Conservation (phyloP, 805 yeast genomes). For the Metschnikowia proteae region DNA sequence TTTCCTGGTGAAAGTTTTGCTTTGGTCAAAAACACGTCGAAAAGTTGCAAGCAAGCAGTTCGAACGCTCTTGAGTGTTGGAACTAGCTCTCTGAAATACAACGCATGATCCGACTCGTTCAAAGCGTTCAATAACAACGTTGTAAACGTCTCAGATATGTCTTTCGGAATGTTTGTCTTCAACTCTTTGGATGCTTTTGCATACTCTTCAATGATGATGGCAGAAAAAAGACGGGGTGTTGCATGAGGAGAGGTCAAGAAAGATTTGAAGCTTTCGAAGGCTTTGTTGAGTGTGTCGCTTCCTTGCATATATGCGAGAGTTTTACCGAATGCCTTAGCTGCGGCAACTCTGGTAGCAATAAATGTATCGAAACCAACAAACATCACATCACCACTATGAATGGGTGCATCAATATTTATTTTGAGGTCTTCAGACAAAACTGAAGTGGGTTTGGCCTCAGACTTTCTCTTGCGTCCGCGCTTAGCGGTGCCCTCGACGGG, state of each 20-base stretch:
- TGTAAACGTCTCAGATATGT: slow-evolving; percentile 21
- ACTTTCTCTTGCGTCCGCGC: slow-evolving; percentile 49
- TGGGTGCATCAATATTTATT: slow-evolving; percentile 90
- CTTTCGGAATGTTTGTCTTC: slow-evolving; percentile 15
- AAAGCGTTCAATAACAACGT: slow-evolving; percentile 34
- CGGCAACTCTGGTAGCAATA: slow-evolving; percentile 68
- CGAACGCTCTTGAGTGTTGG: slow-evolving; percentile 83
- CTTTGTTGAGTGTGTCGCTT: slow-evolving; percentile 33
- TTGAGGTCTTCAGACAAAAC: slow-evolving; percentile 56
- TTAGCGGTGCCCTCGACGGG: slow-evolving; percentile 21
- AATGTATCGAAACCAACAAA: slow-evolving; percentile 74
- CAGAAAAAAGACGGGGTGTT: slow-evolving; percentile 72
- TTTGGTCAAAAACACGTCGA: slow-evolving; percentile 69
- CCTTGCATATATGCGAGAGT: slow-evolving; percentile 49
- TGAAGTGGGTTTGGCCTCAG: slow-evolving; percentile 26
- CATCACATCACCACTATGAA: slow-evolving; percentile 85
- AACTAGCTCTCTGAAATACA: slow-evolving; percentile 75
- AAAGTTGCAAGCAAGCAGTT: slow-evolving; percentile 79
- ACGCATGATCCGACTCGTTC: slow-evolving; percentile 41
- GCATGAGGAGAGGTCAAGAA: slow-evolving; percentile 63
- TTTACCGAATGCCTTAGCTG: slow-evolving; percentile 73
- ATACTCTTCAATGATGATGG: slow-evolving; percentile 70
- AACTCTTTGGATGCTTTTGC: slow-evolving; percentile 32
- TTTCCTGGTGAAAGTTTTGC: slow-evolving; percentile 70
- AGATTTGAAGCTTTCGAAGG: slow-evolving; percentile 35